Conservation (phyloP, 148 eudicot species). For the Rhododendron simsii region DNA sequence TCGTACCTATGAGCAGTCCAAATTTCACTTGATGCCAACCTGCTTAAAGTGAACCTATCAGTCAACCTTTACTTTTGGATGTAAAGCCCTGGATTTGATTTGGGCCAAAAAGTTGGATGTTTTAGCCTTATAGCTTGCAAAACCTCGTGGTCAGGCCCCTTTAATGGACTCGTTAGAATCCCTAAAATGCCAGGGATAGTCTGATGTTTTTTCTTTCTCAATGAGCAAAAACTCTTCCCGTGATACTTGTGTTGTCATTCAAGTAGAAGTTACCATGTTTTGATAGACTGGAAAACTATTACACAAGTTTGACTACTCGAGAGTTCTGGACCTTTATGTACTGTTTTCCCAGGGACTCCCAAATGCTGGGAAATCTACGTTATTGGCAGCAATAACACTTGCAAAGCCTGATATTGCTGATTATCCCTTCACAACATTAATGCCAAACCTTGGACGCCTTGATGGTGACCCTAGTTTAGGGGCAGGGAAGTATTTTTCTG, state of each 20-base stretch:
- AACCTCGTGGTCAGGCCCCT: not conserved
- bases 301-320: not conserved
- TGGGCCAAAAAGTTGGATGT: not conserved
- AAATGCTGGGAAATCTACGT: slow-evolving; percentile 97
- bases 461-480: slow-evolving; percentile 93
- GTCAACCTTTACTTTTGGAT: not conserved
- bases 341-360: slow-evolving; percentile 74
- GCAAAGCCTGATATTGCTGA: slow-evolving; percentile 98
- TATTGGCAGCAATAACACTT: slow-evolving; percentile 78
- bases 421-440: slow-evolving; percentile 96
- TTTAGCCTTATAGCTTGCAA: not conserved
- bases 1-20: not conserved
- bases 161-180: not conserved
- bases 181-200: not conserved
- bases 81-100: not conserved
- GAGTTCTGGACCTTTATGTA: not conserved
- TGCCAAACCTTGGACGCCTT: slow-evolving; percentile 98
- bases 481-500: slow-evolving; percentile 70
- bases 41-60: not conserved
- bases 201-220: not conserved
- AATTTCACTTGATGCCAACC: not conserved
- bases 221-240: not conserved
- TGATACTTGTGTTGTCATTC: not conserved
- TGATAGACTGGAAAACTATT: not conserved
- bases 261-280: not conserved